Conservation (phyloP, 805 yeast species). For the Sugiyamaella qingdaonensis region DNA sequence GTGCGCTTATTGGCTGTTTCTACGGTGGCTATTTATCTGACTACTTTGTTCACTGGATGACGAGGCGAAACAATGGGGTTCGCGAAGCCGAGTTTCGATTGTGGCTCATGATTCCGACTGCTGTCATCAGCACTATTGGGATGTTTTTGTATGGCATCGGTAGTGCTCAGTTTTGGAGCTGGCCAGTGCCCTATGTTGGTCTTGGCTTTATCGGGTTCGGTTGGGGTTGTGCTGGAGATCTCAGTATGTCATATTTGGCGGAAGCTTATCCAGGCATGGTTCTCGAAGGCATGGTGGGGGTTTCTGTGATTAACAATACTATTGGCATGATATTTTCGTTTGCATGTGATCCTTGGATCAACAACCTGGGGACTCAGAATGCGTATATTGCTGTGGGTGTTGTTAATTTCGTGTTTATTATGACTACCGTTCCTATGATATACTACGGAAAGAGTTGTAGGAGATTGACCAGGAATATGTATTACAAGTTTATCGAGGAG, state of each 20-base stretch:
- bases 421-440: slow-evolving; percentile 53
- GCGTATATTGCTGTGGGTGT: slow-evolving; percentile 57
- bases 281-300: slow-evolving; percentile 53
- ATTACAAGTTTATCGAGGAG: slow-evolving; percentile 17
- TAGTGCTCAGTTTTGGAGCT: slow-evolving; percentile 48
- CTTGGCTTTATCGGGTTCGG: slow-evolving; percentile 56
- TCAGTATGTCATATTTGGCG: slow-evolving; percentile 51
- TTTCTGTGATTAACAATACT: slow-evolving; percentile 52
- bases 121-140: slow-evolving; percentile 51
- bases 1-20: slow-evolving; percentile 48
- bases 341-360: slow-evolving; percentile 57
- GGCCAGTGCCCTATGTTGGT: slow-evolving; percentile 54
- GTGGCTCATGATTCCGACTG: slow-evolving; percentile 46
- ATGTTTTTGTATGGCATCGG: slow-evolving; percentile 62
- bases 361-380: slow-evolving; percentile 47
- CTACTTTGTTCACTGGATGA: slow-evolving; percentile 52
- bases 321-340: slow-evolving; percentile 60
- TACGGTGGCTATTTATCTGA: slow-evolving; percentile 51
- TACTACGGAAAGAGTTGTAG: slow-evolving; percentile 59
- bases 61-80: slow-evolving; percentile 47
- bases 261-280: slow-evolving; percentile 54
- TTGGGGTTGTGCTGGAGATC: slow-evolving; percentile 55
- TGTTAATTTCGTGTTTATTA: slow-evolving; percentile 49
- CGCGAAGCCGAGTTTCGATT: slow-evolving; percentile 55
- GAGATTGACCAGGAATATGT: slow-evolving; percentile 23